phyloP scores from a whole-genome alignment of 306 rosid species.

The Vigna hirtella region DNA sequence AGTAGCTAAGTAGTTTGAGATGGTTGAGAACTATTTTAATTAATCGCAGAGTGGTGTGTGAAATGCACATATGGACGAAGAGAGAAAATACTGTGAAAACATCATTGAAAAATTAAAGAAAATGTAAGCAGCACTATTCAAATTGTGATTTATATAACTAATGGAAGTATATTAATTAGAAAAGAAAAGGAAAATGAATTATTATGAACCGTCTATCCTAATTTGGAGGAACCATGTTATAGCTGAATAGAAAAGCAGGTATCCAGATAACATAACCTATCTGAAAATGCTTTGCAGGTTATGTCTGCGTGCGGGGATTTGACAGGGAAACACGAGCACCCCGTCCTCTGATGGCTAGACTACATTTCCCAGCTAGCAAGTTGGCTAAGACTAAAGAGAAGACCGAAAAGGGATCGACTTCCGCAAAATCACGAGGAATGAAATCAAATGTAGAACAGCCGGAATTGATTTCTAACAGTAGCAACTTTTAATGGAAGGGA shows the following conservation, averaged over 20 bases:
- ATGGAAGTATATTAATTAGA: neutral
- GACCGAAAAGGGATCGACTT: slow-evolving; percentile 44
- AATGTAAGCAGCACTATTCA: neutral
- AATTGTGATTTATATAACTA: neutral
- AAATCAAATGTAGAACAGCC: slow-evolving; percentile 26
- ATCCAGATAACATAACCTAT: neutral
- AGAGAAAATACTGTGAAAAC: neutral
- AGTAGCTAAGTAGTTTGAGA: too few species aligned
- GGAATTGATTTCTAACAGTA: slow-evolving; percentile 37
- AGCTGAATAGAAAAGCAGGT: slow-evolving; percentile 27
- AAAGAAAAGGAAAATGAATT: neutral
- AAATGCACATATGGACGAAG: neutral
- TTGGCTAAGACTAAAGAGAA: slow-evolving; percentile 50
- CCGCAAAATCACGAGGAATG: neutral
- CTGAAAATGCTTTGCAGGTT: slow-evolving; percentile 66
- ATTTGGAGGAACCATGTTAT: neutral
- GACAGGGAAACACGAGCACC: slow-evolving; percentile 72
- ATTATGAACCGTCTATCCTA: slow-evolving; percentile 16
- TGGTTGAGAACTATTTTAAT: too few species aligned
- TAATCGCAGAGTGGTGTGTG: too few species aligned
- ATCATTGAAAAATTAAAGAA: neutral
- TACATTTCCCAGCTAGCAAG: slow-evolving; percentile 87
- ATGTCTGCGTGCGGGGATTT: slow-evolving; percentile 89
- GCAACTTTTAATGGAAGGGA: slow-evolving; percentile 34
- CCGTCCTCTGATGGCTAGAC: slow-evolving; percentile 81